These are phyloP conservation scores for Lagenidium sp. DNA, from an alignment of 352 stramenopile species.

Conservation along the genomic window DNA sequence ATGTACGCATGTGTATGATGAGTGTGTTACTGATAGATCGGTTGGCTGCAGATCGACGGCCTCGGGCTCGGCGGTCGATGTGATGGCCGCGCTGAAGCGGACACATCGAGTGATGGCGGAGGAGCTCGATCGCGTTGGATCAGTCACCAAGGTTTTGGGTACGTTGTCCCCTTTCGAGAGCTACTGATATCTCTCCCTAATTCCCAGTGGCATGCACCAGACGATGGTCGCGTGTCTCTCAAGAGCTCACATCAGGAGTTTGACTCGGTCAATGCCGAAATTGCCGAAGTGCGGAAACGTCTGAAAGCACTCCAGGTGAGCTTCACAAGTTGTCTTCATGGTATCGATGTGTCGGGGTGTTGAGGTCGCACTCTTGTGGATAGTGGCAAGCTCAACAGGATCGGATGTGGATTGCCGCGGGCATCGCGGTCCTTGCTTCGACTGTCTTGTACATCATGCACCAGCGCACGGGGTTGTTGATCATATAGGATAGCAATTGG, in stretches of 20 bases:
- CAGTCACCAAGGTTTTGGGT: slow-evolving; percentile 52
- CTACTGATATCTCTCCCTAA: too few relatives aligned
- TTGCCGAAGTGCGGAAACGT: slow-evolving; percentile 40
- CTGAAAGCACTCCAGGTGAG: slow-evolving; percentile 40
- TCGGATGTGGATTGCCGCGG: slow-evolving; percentile 68
- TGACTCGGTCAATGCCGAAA: slow-evolving; percentile 40
- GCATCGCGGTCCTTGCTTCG: slow-evolving; percentile 42
- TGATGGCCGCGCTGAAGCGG: slow-evolving; percentile 55
- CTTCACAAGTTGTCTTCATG: too few relatives aligned
- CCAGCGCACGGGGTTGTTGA: slow-evolving; percentile 56
- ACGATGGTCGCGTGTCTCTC: slow-evolving; percentile 48
- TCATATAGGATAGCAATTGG: slow-evolving; percentile 35
- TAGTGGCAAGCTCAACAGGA: slow-evolving; percentile 74
- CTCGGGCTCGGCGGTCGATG: slow-evolving; percentile 33
- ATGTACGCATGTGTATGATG: too few relatives aligned
- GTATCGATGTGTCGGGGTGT: too few relatives aligned
- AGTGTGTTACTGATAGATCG: too few relatives aligned
- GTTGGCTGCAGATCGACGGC: background rate
- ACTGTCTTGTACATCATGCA: slow-evolving; percentile 72
- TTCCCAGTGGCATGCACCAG: too few relatives aligned
- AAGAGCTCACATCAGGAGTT: slow-evolving; percentile 58
- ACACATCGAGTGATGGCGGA: slow-evolving; percentile 61
- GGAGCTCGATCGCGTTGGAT: slow-evolving; percentile 59
- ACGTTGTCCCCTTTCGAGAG: background rate
- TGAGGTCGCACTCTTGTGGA: too few relatives aligned